phyloP scores from a whole-genome alignment of 2,329 filamentous ascomycete species.

The Harringtonia aguacate region DNA sequence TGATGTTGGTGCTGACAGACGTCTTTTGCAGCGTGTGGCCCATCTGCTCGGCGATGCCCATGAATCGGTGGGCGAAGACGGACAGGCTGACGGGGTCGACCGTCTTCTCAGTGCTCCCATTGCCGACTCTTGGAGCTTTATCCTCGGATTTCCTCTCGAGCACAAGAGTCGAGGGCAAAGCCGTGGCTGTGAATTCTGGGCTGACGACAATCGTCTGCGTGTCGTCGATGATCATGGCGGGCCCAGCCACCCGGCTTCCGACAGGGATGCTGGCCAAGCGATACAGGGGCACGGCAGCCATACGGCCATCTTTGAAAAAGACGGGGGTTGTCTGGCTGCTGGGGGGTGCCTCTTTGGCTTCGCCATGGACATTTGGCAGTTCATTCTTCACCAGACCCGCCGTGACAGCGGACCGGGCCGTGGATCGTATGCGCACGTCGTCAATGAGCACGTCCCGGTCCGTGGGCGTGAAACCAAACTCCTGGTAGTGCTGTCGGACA shows the following conservation, averaged over 20 bases:
- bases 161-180: conserved; percentile 80
- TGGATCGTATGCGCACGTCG: conserved; percentile 79
- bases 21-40: conserved; percentile 69
- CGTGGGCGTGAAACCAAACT: conserved; percentile 88
- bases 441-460: conserved; percentile 85
- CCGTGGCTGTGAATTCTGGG: conserved; percentile 62
- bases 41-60: conserved; percentile 82
- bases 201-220: conserved; percentile 90
- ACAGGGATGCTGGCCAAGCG: conserved; percentile 64
- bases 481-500: no score
- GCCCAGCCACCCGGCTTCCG: conserved; percentile 65
- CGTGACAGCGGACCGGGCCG: no score
- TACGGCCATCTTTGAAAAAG: conserved; percentile 78
- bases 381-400: no score
- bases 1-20: conserved; percentile 69
- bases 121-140: conserved; percentile 53
- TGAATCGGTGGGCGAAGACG: conserved; percentile 73
- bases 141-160: no score
- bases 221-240: conserved; percentile 77
- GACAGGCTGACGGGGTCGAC: conserved; percentile 70
- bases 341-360: conserved; percentile 45
- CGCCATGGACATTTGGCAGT: conserved; percentile 71
- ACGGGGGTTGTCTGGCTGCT: conserved; percentile 55
- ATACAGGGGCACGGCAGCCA: conserved; percentile 69
- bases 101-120: conserved; percentile 65